Percentiles rank a stretch among this genome's conserved stretches.
These are phyloP conservation scores for Scheffersomyces cryptocercus DNA, from an alignment of 1,139 yeast genomes.

Conservation along the genomic window DNA sequence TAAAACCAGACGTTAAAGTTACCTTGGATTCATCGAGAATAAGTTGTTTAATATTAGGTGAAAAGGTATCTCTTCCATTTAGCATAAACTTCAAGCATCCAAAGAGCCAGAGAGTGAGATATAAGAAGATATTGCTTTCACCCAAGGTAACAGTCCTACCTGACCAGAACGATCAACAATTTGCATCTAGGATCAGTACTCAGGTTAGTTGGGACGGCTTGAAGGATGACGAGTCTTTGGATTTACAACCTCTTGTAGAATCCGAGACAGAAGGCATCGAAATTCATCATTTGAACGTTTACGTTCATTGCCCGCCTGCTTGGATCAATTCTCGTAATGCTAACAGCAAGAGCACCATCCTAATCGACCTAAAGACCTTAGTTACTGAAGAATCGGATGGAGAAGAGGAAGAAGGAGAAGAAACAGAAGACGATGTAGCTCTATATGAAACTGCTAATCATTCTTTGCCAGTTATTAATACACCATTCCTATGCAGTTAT, in stretches of 20 bases:
- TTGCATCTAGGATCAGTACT: constrained; percentile 16
- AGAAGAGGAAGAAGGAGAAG: constrained; percentile 5
- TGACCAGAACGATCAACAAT: constrained; percentile 16
- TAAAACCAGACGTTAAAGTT: background rate
- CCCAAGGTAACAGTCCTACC: constrained; percentile 21
- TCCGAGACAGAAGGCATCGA: constrained; percentile 9
- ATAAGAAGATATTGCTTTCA: constrained; percentile 21
- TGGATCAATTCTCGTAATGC: constrained; percentile 10
- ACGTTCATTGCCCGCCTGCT: constrained; percentile 25
- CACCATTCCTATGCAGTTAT: constrained; percentile 38
- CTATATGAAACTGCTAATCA: constrained; percentile 28
- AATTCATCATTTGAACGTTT: constrained; percentile 20
- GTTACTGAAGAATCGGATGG: constrained; percentile 21
- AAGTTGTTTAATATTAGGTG: constrained; percentile 24
- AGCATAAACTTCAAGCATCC: constrained; percentile 17
- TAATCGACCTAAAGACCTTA: constrained; percentile 26
- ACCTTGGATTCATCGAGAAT: background rate
- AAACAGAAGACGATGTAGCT: constrained; percentile 15
- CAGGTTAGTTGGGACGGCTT: constrained; percentile 36
- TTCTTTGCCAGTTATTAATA: constrained; percentile 30
- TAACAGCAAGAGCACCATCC: constrained; percentile 11
- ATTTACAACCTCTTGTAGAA: constrained; percentile 16
- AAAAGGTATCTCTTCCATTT: constrained; percentile 25
- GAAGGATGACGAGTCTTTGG: constrained; percentile 45
- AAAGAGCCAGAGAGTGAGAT: constrained; percentile 18